Evolutionary conservation across 1,139 yeast genomes (phyloP).

Genomic region (Scheffersomyces segobiensis): DNA sequence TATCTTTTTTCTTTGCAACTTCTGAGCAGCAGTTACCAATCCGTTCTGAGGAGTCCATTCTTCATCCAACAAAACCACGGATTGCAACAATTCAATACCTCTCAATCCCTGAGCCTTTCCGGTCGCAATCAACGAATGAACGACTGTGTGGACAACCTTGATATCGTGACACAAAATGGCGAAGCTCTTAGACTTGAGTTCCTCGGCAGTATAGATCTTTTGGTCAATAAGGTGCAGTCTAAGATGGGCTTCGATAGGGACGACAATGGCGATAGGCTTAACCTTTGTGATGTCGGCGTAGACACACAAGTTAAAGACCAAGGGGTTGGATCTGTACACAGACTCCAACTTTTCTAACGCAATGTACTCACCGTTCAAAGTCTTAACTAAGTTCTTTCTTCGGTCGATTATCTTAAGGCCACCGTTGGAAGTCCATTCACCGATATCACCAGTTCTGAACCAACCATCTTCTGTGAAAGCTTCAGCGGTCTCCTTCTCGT

Average conservation of each 20-base stretch:
- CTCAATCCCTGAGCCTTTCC: conserved; percentile 79
- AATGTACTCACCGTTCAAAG: conserved; percentile 95
- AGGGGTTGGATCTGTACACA: conserved; percentile 77
- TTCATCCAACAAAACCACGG: conserved; percentile 75
- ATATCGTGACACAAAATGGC: conserved; percentile 51
- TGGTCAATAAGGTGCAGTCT: conserved; percentile 57
- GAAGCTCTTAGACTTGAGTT: conserved; percentile 53
- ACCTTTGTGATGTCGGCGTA: conserved; percentile 86
- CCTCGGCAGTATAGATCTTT: conserved; percentile 45
- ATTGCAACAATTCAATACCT: conserved; percentile 85
- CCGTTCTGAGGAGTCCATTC: conserved; percentile 99
- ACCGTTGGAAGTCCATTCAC: conserved; percentile 86
- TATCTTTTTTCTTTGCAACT: conserved; percentile 92
- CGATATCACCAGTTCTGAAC: conserved; percentile 98
- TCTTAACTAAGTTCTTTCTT: conserved; percentile 93
- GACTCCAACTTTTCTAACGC: conserved; percentile 93
- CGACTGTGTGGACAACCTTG: conserved; percentile 56
- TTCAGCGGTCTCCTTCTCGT: conserved; percentile 74
- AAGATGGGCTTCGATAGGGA: conserved; percentile 74
- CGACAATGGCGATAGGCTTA: conserved; percentile 89
- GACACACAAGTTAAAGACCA: conserved; percentile 81
- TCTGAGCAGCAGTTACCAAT: conserved; percentile 91
- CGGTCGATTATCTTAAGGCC: conserved; percentile 86
- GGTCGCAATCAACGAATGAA: conserved; percentile 63
- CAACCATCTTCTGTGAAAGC: conserved; percentile 87